Evolutionary conservation across 768 basidiomycete genomes (phyloP), one percentile per base, ranked within the genome.

Genomic region (Pulveroboletus ravenelii): DNA sequence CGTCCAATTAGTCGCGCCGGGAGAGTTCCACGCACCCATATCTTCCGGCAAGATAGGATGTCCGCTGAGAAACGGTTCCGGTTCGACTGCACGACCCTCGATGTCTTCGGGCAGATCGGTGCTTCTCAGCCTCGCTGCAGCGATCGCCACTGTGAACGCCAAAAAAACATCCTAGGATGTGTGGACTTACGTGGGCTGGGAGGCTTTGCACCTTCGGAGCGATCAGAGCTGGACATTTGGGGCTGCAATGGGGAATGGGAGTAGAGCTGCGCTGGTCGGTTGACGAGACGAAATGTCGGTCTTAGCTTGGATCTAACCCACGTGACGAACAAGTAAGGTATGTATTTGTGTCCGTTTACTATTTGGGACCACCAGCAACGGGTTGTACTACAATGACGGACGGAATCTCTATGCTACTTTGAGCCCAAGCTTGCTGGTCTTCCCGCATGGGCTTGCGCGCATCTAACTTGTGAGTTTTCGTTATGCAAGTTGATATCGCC

Each of bases 41-140:
- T 66, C 65, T 30, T 66, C 65, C 0, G 56, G 65, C 27, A 66
- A 47, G 34, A 66, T 66, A 25, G 65, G 65, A 49, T 63, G 57
- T 39, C 65, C 65, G 10, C 44, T 59, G 5, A 65, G 63, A 46
- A 66, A 66, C 0, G 57, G 55, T 15, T 55, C 55, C 3, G 44
- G 53, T 46, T 49, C 20, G 4, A 23, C 45, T 29, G 32, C 10
- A 3, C 48, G 56, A 37, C 36, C 17, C 15, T 41, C 59, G 13
- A 13, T 51, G 5, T 59, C 55, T 15, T 54, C 52, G 23, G 66
- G 66, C 41, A 67, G 42, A 41, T 55, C 27, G 25, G 64, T 67
- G 39, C 57, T 64, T 46, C 50, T 64, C 51, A 65, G 20, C 40
- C 62, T 62, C 20, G 64, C 64, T 65, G 45, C 14, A 43, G 34